Evolutionary conservation across 2,329 filamentous ascomycete genomes (phyloP).

Genomic region (Clarireedia hainanense): DNA sequence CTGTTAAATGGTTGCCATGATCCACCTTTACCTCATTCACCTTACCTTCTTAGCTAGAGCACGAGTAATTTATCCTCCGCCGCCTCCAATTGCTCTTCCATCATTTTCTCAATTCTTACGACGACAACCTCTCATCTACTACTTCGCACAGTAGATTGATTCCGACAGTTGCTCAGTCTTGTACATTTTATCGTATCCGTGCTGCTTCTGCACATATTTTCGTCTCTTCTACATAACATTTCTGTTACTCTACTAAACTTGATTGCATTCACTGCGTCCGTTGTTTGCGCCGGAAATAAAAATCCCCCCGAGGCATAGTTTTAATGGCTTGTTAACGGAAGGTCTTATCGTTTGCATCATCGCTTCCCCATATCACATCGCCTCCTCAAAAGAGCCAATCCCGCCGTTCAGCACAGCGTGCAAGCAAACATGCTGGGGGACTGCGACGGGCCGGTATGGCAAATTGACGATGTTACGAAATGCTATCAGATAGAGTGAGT

Average conservation of each 20-base stretch:
- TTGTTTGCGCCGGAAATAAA: background rate
- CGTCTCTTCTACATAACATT: background rate
- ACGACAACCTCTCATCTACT: too few relatives aligned
- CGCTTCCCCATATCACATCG: background rate
- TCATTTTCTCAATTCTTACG: too few relatives aligned
- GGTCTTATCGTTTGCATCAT: background rate
- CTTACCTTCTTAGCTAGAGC: too few relatives aligned
- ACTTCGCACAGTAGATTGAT: too few relatives aligned
- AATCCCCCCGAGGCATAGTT: background rate
- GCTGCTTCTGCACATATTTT: background rate
- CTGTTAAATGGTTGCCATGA: too few relatives aligned
- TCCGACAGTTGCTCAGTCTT: too few relatives aligned
- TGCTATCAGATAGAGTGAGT: constrained; percentile 64
- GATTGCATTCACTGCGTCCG: background rate
- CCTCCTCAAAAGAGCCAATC: background rate
- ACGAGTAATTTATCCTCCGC: too few relatives aligned
- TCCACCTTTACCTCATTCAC: too few relatives aligned
- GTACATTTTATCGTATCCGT: background rate
- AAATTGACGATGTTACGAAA: constrained; percentile 53
- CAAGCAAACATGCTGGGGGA: constrained; percentile 18
- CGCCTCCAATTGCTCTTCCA: too few relatives aligned
- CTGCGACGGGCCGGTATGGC: constrained; percentile 40
- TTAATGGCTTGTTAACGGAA: too few relatives aligned
- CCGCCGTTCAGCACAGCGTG: background rate
- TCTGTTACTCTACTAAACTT: background rate